phyloP scores from a whole-genome alignment of 768 basidiomycete species.

The Lactifluus subvellereus region DNA sequence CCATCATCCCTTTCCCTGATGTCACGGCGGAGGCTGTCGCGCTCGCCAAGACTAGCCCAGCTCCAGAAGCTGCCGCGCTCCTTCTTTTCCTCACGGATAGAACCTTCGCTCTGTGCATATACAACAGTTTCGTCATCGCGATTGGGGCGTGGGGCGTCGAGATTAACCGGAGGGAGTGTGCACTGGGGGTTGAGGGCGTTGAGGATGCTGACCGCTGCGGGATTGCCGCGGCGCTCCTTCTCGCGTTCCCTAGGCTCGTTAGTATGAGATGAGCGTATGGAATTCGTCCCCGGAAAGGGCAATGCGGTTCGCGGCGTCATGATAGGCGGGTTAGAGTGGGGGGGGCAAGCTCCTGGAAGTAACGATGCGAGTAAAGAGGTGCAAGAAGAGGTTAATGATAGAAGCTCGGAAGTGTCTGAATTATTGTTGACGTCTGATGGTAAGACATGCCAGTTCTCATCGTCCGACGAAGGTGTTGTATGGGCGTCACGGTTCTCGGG shows the following conservation, averaged over 20 bases:
- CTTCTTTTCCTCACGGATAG: conserved; percentile 35
- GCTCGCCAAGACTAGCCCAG: conserved; percentile 28
- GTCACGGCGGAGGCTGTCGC: conserved; percentile 37
- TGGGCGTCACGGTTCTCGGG: conserved; percentile 21
- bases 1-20: conserved; percentile 39
- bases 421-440: conserved; percentile 23
- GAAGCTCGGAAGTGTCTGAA: conserved; percentile 22
- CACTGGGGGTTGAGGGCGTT: conserved; percentile 54
- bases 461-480: conserved; percentile 31
- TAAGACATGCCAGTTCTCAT: conserved; percentile 43
- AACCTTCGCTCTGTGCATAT: conserved; percentile 24
- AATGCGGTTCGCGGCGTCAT: conserved; percentile 14
- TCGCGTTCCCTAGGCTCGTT: conserved; percentile 28
- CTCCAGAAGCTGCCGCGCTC: conserved; percentile 55
- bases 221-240: conserved; percentile 25
- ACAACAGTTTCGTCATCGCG: conserved; percentile 31
- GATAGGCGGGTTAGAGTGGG: conserved; percentile 29
- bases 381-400: conserved; percentile 35
- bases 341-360: conserved; percentile 40
- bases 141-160: conserved; percentile 25
- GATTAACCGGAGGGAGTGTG: conserved; percentile 22
- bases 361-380: conserved; percentile 48
- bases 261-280: conserved; percentile 19
- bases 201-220: conserved; percentile 48
- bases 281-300: conserved; percentile 1